A percentile compares a stretch with the other conserved stretches of the same genome.
phyloP scores from a whole-genome alignment of 306 rosid genomes.

The Fragaria ananassa region DNA sequence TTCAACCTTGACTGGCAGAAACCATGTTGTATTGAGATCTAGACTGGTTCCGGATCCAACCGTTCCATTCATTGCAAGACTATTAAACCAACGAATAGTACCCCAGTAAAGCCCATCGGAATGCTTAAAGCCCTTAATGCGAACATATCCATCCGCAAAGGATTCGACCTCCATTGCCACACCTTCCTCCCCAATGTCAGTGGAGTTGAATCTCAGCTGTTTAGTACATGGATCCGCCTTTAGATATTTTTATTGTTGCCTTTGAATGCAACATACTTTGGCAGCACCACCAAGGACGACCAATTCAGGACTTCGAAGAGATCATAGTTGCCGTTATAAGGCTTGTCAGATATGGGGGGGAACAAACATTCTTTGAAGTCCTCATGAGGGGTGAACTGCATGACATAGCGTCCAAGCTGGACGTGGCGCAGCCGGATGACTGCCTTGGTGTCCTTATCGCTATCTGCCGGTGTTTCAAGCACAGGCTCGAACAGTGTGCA shows the following conservation, averaged over 20 bases:
- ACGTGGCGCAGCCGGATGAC: background rate
- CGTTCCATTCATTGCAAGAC: no score
- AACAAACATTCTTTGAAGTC: background rate
- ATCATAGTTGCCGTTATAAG: background rate
- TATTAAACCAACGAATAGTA: no score
- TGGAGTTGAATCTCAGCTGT: background rate
- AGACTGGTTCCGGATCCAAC: no score
- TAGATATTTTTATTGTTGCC: background rate
- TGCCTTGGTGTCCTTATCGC: background rate
- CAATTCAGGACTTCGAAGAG: background rate
- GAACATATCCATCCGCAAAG: background rate
- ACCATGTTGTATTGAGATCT: no score
- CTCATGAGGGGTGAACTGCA: background rate
- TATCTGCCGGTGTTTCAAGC: background rate
- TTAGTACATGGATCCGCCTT: background rate
- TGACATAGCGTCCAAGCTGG: background rate
- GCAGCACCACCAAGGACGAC: background rate
- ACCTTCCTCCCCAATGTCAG: background rate
- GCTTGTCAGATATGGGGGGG: background rate
- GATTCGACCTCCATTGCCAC: background rate
- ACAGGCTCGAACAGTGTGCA: slow-evolving; percentile 1
- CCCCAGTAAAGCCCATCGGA: no score
- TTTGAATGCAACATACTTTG: background rate
- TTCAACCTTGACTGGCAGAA: background rate
- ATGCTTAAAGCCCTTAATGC: background rate